Percentiles rank a stretch among this genome's conserved stretches.
phyloP scores from a whole-genome alignment of 768 basidiomycete species.

The Daedaleopsis nitida region DNA sequence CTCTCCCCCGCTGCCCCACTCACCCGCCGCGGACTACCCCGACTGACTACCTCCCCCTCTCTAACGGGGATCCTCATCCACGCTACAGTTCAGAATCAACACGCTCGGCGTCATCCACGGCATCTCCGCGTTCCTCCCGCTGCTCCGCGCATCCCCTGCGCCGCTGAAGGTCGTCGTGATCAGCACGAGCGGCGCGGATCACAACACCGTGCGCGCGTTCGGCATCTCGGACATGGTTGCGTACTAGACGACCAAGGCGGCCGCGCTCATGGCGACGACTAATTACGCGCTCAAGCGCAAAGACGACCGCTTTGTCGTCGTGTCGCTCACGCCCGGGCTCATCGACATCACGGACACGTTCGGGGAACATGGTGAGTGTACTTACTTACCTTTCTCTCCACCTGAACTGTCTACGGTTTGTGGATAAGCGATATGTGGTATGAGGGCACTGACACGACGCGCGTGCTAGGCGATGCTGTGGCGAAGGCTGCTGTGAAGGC shows the following conservation, averaged over 20 bases:
- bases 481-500: no score
- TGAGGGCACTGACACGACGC: no score
- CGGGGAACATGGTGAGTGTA: neutral
- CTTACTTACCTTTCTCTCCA: no score
- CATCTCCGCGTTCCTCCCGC: neutral
- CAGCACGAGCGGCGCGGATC: conserved; percentile 33
- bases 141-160: conserved; percentile 38
- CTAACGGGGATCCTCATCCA: no score
- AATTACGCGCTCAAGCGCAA: no score
- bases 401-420: no score
- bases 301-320: conserved; percentile 37
- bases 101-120: conserved; percentile 31
- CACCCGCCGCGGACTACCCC: no score
- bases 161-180: conserved; percentile 39
- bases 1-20: no score
- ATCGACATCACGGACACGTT: conserved; percentile 28
- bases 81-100: conserved; percentile 27
- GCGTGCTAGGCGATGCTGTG: no score
- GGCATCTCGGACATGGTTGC: conserved; percentile 19
- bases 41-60: no score
- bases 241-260: conserved; percentile 42
- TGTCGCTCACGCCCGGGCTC: conserved; percentile 37
- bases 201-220: conserved; percentile 24
- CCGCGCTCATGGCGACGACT: conserved; percentile 37
- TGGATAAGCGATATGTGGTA: no score